Evolutionary conservation across 805 yeast genomes (phyloP), one percentile per base, ranked within the genome.

Genomic region (Kregervanrija fluxuum): DNA sequence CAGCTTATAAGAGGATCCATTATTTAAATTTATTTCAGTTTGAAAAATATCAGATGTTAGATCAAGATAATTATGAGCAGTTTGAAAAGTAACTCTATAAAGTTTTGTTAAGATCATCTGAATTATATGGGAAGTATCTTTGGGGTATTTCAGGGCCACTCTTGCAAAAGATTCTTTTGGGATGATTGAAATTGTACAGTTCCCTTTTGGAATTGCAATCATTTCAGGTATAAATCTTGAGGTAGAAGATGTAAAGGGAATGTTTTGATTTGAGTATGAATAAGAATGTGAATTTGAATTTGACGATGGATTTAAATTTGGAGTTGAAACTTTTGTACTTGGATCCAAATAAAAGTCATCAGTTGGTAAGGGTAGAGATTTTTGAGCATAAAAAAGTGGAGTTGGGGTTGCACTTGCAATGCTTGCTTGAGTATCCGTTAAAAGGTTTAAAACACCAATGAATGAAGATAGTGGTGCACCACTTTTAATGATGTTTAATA

Each of bases 101-200:
- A 93, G 71, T 49, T 95, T 75, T 1, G 95, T 82, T 45, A 91
- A 66, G 17, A 91, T 87, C 78, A 91, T 89, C 54, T 95, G 96
- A 11, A 91, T 91, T 30, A 93, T 90, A 61, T 90, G 96, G 0
- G 96, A 86, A 0, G 96, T 83, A 1, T 96, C 86, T 50, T 85
- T 78, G 5, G 98, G 98, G 57, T 81, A 87, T 54, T 80, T 85
- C 30, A 68, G 59, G 6, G 85, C 82, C 35, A 91, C 73, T 43
- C 84, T 69, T 44, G 77, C 73, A 54, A 91, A 93, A 0, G 97
- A 85, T 42, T 79, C 81, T 1, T 82, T 79, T 0, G 99, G 99
- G 12, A 91, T 90, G 33, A 91, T 84, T 0, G 98, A 95, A 43
- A 91, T 84, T 0, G 98, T 90, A 32, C 95, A 85, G 35, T 76